phyloP scores from a whole-genome alignment of 2,329 filamentous ascomycete species.

The Penicillium frequentans region DNA sequence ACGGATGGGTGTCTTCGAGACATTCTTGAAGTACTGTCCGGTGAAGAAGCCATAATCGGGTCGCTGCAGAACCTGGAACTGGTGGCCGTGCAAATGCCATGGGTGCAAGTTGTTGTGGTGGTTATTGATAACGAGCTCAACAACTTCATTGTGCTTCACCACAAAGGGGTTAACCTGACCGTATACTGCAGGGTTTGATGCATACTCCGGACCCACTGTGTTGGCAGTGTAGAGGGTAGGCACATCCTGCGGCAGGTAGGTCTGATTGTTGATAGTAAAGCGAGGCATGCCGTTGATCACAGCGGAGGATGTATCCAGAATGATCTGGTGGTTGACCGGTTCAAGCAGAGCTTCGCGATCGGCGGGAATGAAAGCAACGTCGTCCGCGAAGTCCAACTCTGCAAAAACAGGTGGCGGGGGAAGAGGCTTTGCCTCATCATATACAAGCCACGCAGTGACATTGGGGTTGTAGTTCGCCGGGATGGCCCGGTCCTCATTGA shows the following conservation, averaged over 20 bases:
- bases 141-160: constrained; percentile 59
- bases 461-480: constrained; percentile 66
- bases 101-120: constrained; percentile 42
- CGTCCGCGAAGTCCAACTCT: constrained; percentile 69
- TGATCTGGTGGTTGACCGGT: constrained; percentile 31
- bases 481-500: constrained; percentile 41
- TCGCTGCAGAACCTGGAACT: constrained; percentile 48
- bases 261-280: constrained; percentile 74
- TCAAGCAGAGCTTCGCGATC: constrained; percentile 27
- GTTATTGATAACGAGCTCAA: constrained; percentile 41
- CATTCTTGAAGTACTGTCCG: constrained; percentile 21
- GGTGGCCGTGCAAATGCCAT: constrained; percentile 55
- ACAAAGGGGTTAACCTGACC: constrained; percentile 69
- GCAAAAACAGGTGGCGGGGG: constrained; percentile 56
- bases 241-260: constrained; percentile 72
- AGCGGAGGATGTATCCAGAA: constrained; percentile 57
- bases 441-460: constrained; percentile 50
- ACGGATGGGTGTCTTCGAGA: constrained; percentile 29
- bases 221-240: constrained; percentile 78
- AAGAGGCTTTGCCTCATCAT: constrained; percentile 49
- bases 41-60: constrained; percentile 26
- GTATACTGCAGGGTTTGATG: constrained; percentile 62
- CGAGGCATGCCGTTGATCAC: constrained; percentile 63
- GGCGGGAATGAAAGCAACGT: constrained; percentile 42
- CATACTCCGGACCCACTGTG: constrained; percentile 53